Base-by-base conservation (phyloP, 164 flowering plant species). In the Pachysandra terminalis region DNA sequence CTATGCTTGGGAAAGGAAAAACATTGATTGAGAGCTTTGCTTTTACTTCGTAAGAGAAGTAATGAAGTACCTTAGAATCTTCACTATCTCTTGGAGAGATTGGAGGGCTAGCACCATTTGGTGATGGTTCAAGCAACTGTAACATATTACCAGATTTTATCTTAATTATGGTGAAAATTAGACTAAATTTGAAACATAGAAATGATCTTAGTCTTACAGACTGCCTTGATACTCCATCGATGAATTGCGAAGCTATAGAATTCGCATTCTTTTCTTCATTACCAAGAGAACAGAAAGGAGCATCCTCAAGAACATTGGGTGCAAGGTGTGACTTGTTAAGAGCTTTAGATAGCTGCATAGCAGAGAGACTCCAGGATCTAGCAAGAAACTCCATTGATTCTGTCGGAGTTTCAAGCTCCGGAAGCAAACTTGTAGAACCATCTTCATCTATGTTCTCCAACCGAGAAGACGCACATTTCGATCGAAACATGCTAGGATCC, bases 321-420 rank as follows among this genome's bases (percentile, higher is more conserved):
- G 74, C 63, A 23, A 65, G 26, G 64, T 65, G 54, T 0, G 82
- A 78, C 23, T 73, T 68, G 10, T 74, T 68, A 61, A 93, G 87
- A 54, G 96, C 98, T 74, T 84, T 93, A 16, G 93, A 85, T 57
- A 93, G 85, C 79, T 93, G 95, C 68, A 74, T 71, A 17, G 98
- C 87, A 0, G 96, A 93, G 19, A 93, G 65, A 73, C 98, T 93
- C 98, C 98, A 93, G 61, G 96, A 90, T 71, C 98, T 83, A 0
- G 90, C 88, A 17, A 93, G 85, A 78, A 87, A 93, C 86, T 87
- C 98, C 98, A 93, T 90, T 48, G 95, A 76, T 77, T 93, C 95
- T 0, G 81, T 85, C 0, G 98, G 98, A 19, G 98, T 93, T 70
- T 90, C 95, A 1, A 95, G 96, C 14, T 63, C 62, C 14, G 82